Base-by-base conservation (phyloP, 2,329 filamentous ascomycete species). In the Pseudohalonectria lignicola region DNA sequence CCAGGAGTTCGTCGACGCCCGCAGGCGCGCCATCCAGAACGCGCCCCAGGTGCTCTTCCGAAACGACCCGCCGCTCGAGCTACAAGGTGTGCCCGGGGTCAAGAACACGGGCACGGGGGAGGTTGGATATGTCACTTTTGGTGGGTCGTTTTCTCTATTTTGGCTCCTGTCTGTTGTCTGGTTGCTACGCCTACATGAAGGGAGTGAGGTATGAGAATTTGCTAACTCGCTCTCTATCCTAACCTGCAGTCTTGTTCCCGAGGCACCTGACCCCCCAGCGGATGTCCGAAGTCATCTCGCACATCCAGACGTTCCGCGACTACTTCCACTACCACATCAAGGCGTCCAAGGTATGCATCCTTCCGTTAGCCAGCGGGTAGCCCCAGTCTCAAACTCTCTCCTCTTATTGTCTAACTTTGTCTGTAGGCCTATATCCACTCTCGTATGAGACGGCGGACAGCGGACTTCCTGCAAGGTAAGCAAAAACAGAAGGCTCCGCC, bases 311-410 rank as follows among this genome's bases (percentile, higher is more conserved):
- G 12, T 98, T 98, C 84, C 85, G 92, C 49, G 92, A 98, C 58
- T 98, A 98, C 64, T 98, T 99, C 72, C 92, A 99, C 63, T 99
- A 99, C 62, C 92, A 98, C 63, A 98, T 98, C 66, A 98, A 98
- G 67, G 93, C 92, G 21, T 95, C 88, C 45, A 98, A 98, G 71
- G 76, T 79, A 59, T n/a, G n/a, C n/a, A n/a, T n/a, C 23, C 23
- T 26, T 26, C 12, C 23, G 23, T 26, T 40, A 29, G 41, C 46
- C 34, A 47, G 16, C 34, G n/a, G n/a, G n/a, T n/a, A n/a, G n/a
- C n/a, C n/a, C n/a, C n/a, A n/a, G n/a, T n/a, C n/a, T n/a, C n/a
- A n/a, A n/a, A n/a, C n/a, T n/a, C n/a, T n/a, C n/a, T n/a, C n/a
- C n/a, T n/a, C 36, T 41, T 34, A 21, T 25, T 42, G 10, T 7